Evolutionary conservation across 2,329 filamentous ascomycete genomes (phyloP), one percentile per base, ranked within the genome.

Genomic region (Diplodia mutila): DNA sequence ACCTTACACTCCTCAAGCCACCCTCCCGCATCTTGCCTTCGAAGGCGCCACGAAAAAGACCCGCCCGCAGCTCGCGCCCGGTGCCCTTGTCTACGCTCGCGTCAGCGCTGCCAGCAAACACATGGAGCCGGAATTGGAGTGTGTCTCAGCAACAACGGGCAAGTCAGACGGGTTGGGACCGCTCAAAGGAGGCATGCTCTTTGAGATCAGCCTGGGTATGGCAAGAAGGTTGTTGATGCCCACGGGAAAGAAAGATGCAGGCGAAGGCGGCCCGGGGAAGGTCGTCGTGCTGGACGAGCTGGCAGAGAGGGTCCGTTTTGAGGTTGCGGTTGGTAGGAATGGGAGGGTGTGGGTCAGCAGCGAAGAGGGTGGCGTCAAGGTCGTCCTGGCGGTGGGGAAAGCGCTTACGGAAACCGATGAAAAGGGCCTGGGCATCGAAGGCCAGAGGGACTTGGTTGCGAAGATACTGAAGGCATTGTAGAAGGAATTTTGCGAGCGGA

Each of bases 31-130:
- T 72, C 85, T 98, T 23, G 88, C 93, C n/a, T 99, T 99, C 78
- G 94, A 98, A 80, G 89, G 89, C 70, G 95, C 93, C 21, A 93
- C 91, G 53, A 95, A 94, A 79, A 98, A 98, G 82, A 97, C 92
- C 2, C 86, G 94, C 1, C 95, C 95, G 0, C 85, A 92, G 70
- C 86, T 98, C 52, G 83, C 85, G 32, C 75, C 87, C 16, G 93
- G 93, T 46, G 89, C 92, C 64, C 82, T 97, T 32, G 92, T 98
- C 42, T 98, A 98, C 81, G 94, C 94, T 46, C 91, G 94, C 70
- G 88, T 99, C 52, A 84, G 87, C 32, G 87, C 90, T 49, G 90
- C 91, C 21, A 90, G 92, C 74, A 65, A 65, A n/a, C 72, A 72
- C 49, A 73, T 72, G 55, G 74, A 78, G 57, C 63, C 67, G 9